Evolutionary conservation across 768 basidiomycete species (phyloP), one percentile per base, ranked within the genome.

Genomic region (Collybiopsis confluens): DNA sequence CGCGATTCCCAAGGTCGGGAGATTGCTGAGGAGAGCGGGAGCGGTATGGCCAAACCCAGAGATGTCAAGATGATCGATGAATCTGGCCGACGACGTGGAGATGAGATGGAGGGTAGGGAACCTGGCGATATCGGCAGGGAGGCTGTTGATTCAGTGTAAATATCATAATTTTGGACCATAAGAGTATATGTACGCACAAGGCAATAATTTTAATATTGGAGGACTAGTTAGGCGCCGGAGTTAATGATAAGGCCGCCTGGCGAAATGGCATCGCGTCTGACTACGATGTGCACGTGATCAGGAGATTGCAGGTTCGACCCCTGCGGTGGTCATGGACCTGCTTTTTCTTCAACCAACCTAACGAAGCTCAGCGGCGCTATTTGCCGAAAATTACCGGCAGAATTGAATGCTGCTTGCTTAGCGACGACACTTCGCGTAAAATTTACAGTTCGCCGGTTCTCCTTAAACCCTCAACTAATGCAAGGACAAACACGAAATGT

Each of bases 181-280:
- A n/a, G n/a, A n/a, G n/a, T n/a, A n/a, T n/a, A n/a, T n/a, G n/a
- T n/a, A n/a, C n/a, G n/a, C n/a, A n/a, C n/a, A n/a, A n/a, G n/a
- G n/a, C n/a, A n/a, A n/a, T n/a, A n/a, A n/a, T n/a, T n/a, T n/a
- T n/a, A n/a, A n/a, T n/a, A n/a, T n/a, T n/a, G n/a, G n/a, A n/a
- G n/a, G n/a, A n/a, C n/a, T n/a, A n/a, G n/a, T n/a, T n/a, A n/a
- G n/a, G n/a, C n/a, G n/a, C n/a, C n/a, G n/a, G n/a, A n/a, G n/a
- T n/a, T n/a, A n/a, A n/a, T n/a, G n/a, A n/a, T n/a, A n/a, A n/a
- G 86, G 86, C 85, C 84, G 86, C 82, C 83, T 88, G 87, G 87
- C 86, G 86, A 87, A 89, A 88, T 88, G 87, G 87, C 86, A 90
- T 88, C 86, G 87, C 86, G 86, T 88, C 85, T 88, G 86, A 88